Evolutionary conservation across 768 basidiomycete genomes (phyloP).

Genomic region (Pholiota molesta): DNA sequence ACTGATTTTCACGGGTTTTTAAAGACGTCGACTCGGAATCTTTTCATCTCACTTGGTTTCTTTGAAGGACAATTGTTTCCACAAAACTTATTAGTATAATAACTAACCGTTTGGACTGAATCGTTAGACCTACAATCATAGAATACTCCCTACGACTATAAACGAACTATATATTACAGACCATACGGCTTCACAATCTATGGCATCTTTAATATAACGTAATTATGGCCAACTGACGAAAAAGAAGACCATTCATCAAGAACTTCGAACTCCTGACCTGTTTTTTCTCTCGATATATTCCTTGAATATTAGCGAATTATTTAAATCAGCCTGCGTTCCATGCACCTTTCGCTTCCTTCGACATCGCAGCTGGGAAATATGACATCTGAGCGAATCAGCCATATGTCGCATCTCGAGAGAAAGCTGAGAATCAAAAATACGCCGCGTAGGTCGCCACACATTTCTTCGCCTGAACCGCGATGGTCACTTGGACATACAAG

Average conservation of each 20-base stretch:
- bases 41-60: neutral
- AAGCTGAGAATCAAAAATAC: no score
- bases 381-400: neutral
- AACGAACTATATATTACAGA: no score
- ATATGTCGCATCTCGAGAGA: neutral
- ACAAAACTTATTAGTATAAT: neutral
- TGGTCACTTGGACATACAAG: no score
- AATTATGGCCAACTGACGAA: no score
- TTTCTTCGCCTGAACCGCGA: no score
- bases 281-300: neutral
- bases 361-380: neutral
- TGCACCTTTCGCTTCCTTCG: neutral
- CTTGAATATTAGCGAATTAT: neutral
- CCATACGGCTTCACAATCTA: no score
- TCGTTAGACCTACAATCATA: neutral
- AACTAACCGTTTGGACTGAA: neutral
- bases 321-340: neutral
- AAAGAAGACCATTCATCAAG: no score
- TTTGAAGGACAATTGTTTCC: neutral
- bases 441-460: no score
- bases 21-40: neutral
- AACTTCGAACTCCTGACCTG: neutral
- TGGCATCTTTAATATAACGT: no score
- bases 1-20: neutral
- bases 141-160: neutral